Conservation (phyloP, 176 grass and related monocot genomes). For the Triticum turgidum region DNA sequence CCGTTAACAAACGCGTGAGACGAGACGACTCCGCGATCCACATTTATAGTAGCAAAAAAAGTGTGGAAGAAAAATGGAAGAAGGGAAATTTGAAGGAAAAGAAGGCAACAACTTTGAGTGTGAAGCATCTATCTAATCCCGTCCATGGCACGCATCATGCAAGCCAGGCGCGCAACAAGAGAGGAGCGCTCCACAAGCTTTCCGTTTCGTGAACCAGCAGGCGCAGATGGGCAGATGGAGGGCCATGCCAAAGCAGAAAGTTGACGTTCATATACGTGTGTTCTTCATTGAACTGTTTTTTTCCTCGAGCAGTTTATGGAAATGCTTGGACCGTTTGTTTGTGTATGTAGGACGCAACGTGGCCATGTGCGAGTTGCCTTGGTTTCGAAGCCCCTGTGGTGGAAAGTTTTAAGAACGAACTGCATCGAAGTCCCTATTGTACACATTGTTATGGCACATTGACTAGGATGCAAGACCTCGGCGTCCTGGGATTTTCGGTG, state of each 20-base stretch:
- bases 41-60: not conserved
- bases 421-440: not conserved
- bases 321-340: not conserved
- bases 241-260: not conserved
- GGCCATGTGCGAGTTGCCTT: not conserved
- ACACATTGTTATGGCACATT: not conserved
- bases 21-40: not conserved
- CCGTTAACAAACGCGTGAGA: not conserved
- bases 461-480: not conserved
- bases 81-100: conserved; percentile 14
- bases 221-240: not conserved
- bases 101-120: conserved; percentile 46
- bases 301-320: not conserved
- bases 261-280: not conserved
- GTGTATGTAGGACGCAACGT: not conserved
- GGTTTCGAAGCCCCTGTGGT: not conserved
- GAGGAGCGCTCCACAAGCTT: not conserved
- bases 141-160: not conserved
- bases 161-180: not conserved
- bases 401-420: not conserved
- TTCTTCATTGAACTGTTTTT: not conserved
- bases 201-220: not conserved
- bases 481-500: not conserved
- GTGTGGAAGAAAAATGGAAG: not conserved
- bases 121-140: conserved; percentile 31